Percentiles rank a stretch among this genome's conserved stretches.
phyloP scores from a whole-genome alignment of 2,329 filamentous ascomycete species.

The Cadophora sp. region DNA sequence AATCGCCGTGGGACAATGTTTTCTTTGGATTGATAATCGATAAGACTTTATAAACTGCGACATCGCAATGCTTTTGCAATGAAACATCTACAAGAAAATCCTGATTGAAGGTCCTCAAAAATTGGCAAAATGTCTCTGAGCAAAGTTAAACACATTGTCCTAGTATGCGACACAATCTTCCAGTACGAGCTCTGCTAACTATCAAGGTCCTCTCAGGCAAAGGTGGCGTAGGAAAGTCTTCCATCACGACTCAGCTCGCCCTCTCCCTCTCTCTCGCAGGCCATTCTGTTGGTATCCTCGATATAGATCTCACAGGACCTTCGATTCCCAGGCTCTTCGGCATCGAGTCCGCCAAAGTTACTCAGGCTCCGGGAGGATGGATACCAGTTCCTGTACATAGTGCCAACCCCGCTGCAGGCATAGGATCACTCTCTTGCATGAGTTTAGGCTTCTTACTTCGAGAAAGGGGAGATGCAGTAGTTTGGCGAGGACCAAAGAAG shows the following conservation, averaged over 20 bases:
- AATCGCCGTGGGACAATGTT: constrained; percentile 2
- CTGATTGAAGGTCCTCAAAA: constrained; percentile 17
- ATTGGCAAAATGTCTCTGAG: constrained; percentile 64
- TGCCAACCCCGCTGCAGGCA: constrained; percentile 55
- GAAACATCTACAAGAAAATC: constrained; percentile 24
- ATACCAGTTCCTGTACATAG: constrained; percentile 85
- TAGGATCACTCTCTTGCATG: constrained; percentile 81
- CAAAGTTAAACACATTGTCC: constrained; percentile 78
- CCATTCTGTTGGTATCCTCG: constrained; percentile 90
- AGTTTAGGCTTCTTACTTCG: constrained; percentile 90
- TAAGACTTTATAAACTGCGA: constrained; percentile 32
- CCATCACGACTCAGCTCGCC: constrained; percentile 94
- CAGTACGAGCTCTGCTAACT: constrained; percentile 23
- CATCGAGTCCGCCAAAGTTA: constrained; percentile 87
- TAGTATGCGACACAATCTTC: constrained; percentile 57
- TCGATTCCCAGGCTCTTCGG: constrained; percentile 96
- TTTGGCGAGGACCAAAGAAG: constrained; percentile 98
- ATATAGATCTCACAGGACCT: constrained; percentile 94
- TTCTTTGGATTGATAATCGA: constrained; percentile 44
- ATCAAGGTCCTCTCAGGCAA: constrained; percentile 84
- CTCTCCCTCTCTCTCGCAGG: constrained; percentile 86
- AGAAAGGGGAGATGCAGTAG: constrained; percentile 85
- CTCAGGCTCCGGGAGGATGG: constrained; percentile 91
- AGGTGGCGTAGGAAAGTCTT: constrained; percentile 97
- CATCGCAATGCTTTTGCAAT: constrained; percentile 24